Evolutionary conservation across 2,329 filamentous ascomycete genomes (phyloP), one percentile per base, ranked within the genome.

Genomic region (Monilinia vaccinii-corymbosi): DNA sequence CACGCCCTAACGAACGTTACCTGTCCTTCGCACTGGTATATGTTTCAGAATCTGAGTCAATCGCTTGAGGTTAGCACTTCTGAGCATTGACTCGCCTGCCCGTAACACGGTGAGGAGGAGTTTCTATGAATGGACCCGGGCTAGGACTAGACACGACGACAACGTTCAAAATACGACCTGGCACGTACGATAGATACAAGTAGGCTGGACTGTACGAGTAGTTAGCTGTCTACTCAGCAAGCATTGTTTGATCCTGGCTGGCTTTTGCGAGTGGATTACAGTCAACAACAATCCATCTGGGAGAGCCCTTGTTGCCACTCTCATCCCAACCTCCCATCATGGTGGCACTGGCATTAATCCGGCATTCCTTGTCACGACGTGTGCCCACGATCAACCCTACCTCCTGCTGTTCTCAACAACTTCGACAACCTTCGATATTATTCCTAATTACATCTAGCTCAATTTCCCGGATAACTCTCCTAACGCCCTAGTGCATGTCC

Each of bases 31-130:
- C 38, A n/a, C 31, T 34, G 23, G 44, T 49, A 31, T 49, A 40
- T 57, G 55, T 57, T 57, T 57, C 55, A 57, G 44, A 57, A 40
- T 18, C 25, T 38, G 50, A 38, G 28, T 36, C 42, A 28, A 44
- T 13, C 14, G 16, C 28, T 36, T 21, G 38, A 53, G 50, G 42
- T 44, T 36, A 21, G 36, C 50, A n/a, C 25, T 42, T 42, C 50
- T 42, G 50, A 38, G 50, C 50, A 42, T 25, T 53, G 50, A 53
- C 50, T 53, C 50, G 50, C 25, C 32, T 57, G 55, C 55, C 38
- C 28, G 55, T 45, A 50, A 57, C 50, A 57, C 44, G 45, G 55
- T 57, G 55, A 57, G 31, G 55, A 57, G 31, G 55, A 57, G 18
- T 16, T 21, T 23, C 18, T 45, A 32, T 56, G 52, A 46, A 23